These are phyloP conservation scores for Aspergillus calidoustus DNA, from an alignment of 2,329 filamentous ascomycete genomes.

Conservation along the genomic window DNA sequence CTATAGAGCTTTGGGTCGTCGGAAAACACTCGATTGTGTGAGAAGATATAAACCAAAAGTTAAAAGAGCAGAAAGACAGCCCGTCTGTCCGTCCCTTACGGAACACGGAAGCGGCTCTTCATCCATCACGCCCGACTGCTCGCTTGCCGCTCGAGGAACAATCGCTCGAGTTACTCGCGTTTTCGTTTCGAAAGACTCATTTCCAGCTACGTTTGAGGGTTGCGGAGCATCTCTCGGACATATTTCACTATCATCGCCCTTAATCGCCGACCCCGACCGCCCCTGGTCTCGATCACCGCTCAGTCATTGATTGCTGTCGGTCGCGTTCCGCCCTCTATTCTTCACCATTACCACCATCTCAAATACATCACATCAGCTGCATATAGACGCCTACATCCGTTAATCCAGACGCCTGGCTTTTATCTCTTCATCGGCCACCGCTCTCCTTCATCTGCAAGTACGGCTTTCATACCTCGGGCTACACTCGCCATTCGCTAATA, in stretches of 20 bases:
- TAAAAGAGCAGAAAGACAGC: slow-evolving; percentile 15
- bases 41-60: slow-evolving; percentile 16
- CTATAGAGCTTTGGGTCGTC: slow-evolving; percentile 27
- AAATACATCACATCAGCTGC: slow-evolving; percentile 18
- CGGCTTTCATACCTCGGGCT: not conserved
- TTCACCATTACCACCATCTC: slow-evolving; percentile 17
- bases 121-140: slow-evolving; percentile 16
- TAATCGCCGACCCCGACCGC: slow-evolving; percentile 23
- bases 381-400: slow-evolving; percentile 20
- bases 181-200: slow-evolving; percentile 27
- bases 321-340: slow-evolving; percentile 28
- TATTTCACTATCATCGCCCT: slow-evolving; percentile 24
- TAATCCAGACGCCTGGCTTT: slow-evolving; percentile 26
- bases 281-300: slow-evolving; percentile 24
- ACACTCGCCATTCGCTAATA: slow-evolving; percentile 17
- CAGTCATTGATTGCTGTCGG: slow-evolving; percentile 20
- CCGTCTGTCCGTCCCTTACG: slow-evolving; percentile 15
- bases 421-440: slow-evolving; percentile 24
- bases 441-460: slow-evolving; percentile 24
- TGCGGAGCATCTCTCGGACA: slow-evolving; percentile 44
- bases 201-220: slow-evolving; percentile 32
- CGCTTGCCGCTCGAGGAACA: slow-evolving; percentile 16
- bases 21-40: slow-evolving; percentile 11
- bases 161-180: slow-evolving; percentile 24
- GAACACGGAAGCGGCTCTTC: slow-evolving; percentile 19